Conservation (phyloP, 768 basidiomycete genomes). For the Lactifluus subvellereus region DNA sequence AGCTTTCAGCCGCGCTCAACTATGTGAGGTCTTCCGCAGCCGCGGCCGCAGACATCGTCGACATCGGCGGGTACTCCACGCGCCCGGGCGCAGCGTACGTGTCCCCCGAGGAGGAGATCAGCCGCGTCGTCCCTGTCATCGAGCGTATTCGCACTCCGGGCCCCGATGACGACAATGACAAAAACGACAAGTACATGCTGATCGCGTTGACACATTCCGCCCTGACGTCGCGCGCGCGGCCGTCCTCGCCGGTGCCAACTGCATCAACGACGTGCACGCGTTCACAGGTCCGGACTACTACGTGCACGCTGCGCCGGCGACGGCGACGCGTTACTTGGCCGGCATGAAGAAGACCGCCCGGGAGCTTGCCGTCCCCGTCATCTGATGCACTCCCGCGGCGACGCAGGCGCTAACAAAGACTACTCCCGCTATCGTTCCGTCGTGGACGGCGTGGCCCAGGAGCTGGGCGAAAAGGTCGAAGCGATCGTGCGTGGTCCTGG, state of each 20-base stretch:
- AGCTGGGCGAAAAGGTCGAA: constrained; percentile 67
- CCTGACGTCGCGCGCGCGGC: constrained; percentile 69
- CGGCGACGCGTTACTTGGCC: constrained; percentile 38
- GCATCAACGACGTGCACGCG: constrained; percentile 89
- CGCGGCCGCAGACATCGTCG: constrained; percentile 70
- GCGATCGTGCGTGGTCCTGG: constrained; percentile 57
- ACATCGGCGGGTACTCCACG: constrained; percentile 93
- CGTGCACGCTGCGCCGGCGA: constrained; percentile 31
- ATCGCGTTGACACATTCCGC: constrained; percentile 89
- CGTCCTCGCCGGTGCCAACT: constrained; percentile 77
- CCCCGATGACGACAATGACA: neutral
- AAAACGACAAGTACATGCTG: constrained; percentile 34
- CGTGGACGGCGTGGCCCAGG: constrained; percentile 59
- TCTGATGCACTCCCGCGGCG: constrained; percentile 95
- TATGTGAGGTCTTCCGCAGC: constrained; percentile 46
- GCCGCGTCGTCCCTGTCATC: constrained; percentile 69
- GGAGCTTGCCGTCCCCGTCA: constrained; percentile 64
- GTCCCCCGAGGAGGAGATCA: constrained; percentile 59
- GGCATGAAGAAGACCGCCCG: constrained; percentile 65
- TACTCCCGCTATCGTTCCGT: constrained; percentile 46
- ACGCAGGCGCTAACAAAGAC: constrained; percentile 69
- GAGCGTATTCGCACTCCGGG: constrained; percentile 43
- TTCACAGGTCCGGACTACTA: constrained; percentile 56
- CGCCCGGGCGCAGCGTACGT: constrained; percentile 73
- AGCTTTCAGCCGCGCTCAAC: constrained; percentile 45